A percentile compares a stretch with the other conserved stretches of the same genome.
Conservation (phyloP, 495 filamentous ascomycete species). For the Penicillium roqueforti region DNA sequence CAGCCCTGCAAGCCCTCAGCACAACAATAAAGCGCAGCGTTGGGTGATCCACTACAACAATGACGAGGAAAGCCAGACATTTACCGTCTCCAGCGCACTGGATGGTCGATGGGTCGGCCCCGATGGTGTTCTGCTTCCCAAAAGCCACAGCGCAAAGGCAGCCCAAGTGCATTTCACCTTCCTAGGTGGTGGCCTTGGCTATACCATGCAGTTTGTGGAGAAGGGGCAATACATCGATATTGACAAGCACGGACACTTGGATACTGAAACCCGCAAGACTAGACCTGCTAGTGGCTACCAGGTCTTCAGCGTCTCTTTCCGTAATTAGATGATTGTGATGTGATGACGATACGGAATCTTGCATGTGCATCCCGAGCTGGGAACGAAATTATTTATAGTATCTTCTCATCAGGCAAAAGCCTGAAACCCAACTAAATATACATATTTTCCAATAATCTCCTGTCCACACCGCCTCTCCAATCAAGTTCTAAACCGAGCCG, state of each 20-base stretch:
- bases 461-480: no score
- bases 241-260: conserved; percentile 19
- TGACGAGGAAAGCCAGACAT: conserved; percentile 36
- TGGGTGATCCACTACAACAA: conserved; percentile 48
- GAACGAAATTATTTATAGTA: not conserved
- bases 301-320: conserved; percentile 47
- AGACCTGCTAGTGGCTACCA: conserved; percentile 21
- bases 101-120: conserved; percentile 43
- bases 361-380: not conserved
- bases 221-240: conserved; percentile 22
- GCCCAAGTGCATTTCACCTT: conserved; percentile 37
- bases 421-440: conserved; percentile 1
- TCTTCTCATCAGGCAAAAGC: not conserved
- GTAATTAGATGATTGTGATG: conserved; percentile 23
- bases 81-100: conserved; percentile 46
- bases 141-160: conserved; percentile 19
- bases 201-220: conserved; percentile 34
- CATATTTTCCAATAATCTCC: not conserved
- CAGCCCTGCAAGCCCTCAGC: conserved; percentile 29
- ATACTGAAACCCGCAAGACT: not conserved
- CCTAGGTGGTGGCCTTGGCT: conserved; percentile 40
- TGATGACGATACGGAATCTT: not conserved
- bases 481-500: not conserved
- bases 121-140: conserved; percentile 20
- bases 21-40: conserved; percentile 41